phyloP scores from a whole-genome alignment of 371 early-diverging fungal genomes.

The Mortierella sp. region DNA sequence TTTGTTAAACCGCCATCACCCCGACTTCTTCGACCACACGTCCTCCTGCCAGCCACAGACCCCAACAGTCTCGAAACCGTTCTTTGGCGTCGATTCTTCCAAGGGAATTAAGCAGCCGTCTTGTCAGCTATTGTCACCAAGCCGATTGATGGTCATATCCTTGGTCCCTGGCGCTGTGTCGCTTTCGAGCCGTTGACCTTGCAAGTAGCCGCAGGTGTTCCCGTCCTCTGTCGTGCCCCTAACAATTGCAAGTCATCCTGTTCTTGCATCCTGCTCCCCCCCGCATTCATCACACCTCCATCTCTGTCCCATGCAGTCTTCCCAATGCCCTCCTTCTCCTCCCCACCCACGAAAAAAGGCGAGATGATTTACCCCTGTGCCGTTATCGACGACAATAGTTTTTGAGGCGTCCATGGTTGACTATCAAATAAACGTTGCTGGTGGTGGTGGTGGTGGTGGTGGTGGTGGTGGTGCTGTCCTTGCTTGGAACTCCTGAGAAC shows the following conservation, averaged over 20 bases:
- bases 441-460: background rate
- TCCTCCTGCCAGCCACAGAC: background rate
- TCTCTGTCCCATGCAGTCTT: background rate
- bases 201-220: background rate
- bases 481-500: no score
- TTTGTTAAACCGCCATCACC: background rate
- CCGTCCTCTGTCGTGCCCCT: background rate
- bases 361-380: slow-evolving; percentile 84
- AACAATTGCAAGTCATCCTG: background rate
- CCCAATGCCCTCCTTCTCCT: background rate
- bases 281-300: background rate
- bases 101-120: background rate
- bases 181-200: background rate
- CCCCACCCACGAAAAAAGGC: background rate
- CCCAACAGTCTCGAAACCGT: no score
- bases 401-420: slow-evolving; percentile 67
- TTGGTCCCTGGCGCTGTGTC: background rate
- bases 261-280: background rate
- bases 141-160: background rate
- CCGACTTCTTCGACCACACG: background rate
- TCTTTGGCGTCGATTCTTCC: no score
- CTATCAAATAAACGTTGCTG: background rate
- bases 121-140: background rate
- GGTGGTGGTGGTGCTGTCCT: background rate
- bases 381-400: slow-evolving; percentile 95